A percentile compares a stretch with the other conserved stretches of the same genome.
These are phyloP conservation scores for Blakeslea trispora DNA, from an alignment of 371 early-diverging fungal species.

Conservation along the genomic window DNA sequence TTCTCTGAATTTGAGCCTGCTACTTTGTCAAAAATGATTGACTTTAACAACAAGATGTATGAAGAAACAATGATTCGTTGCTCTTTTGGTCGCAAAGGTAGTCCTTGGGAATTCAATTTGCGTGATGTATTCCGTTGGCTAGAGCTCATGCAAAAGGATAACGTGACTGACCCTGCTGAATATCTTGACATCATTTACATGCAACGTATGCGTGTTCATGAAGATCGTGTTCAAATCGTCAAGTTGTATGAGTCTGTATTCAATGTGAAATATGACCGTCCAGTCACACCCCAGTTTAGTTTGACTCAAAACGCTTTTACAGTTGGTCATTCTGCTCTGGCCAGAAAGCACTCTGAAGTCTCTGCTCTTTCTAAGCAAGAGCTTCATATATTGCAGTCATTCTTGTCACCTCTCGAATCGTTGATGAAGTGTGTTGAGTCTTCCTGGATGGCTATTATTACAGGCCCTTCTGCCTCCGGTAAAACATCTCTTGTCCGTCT, in stretches of 20 bases:
- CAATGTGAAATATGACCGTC: slow-evolving; percentile 44
- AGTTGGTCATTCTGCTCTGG: slow-evolving; percentile 73
- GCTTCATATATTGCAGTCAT: slow-evolving; percentile 65
- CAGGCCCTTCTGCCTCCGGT: slow-evolving; percentile 84
- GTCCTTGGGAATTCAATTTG: slow-evolving; percentile 98
- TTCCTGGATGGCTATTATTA: slow-evolving; percentile 93
- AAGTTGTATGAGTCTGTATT: slow-evolving; percentile 70
- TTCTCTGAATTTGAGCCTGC: slow-evolving; percentile 62
- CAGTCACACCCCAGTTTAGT: slow-evolving; percentile 45
- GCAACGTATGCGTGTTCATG: slow-evolving; percentile 85
- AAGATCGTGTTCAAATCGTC: slow-evolving; percentile 76
- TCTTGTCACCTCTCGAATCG: slow-evolving; percentile 72
- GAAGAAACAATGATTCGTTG: slow-evolving; percentile 80
- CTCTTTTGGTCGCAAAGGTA: slow-evolving; percentile 83
- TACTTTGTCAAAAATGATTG: slow-evolving; percentile 73
- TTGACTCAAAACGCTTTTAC: slow-evolving; percentile 44
- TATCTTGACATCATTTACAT: slow-evolving; percentile 82
- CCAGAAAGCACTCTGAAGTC: slow-evolving; percentile 35
- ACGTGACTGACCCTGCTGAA: slow-evolving; percentile 62
- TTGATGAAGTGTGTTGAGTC: slow-evolving; percentile 89
- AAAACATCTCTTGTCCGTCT: slow-evolving; percentile 88
- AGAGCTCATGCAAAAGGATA: slow-evolving; percentile 68
- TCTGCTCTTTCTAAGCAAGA: slow-evolving; percentile 41
- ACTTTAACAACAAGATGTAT: slow-evolving; percentile 87
- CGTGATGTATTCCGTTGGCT: slow-evolving; percentile 97